Conservation (phyloP, 2,329 filamentous ascomycete species). For the Sporothrix curviconia region DNA sequence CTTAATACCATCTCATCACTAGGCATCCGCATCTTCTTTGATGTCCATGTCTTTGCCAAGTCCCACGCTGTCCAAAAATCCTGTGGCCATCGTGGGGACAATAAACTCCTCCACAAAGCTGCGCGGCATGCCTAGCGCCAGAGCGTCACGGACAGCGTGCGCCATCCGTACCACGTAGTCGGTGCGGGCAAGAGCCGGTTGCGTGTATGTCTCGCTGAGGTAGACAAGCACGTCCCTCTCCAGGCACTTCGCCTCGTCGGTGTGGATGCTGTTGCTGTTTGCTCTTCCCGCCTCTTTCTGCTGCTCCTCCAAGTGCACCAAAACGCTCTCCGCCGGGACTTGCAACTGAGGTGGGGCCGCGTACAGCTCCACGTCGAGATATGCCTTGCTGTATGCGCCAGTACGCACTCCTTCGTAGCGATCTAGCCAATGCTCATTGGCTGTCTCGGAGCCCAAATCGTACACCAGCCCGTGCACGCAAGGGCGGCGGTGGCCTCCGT, state of each 20-base stretch:
- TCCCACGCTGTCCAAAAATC: too few relatives aligned
- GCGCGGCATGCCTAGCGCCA: slow-evolving; percentile 26
- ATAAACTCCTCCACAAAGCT: too few relatives aligned
- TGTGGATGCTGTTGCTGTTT: too few relatives aligned
- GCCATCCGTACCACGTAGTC: slow-evolving; percentile 38
- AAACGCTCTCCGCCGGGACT: too few relatives aligned
- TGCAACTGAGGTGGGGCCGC: too few relatives aligned
- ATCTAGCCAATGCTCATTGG: slow-evolving; percentile 35
- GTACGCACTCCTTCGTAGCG: slow-evolving; percentile 35
- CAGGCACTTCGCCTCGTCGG: neutral
- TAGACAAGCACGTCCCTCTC: slow-evolving; percentile 34
- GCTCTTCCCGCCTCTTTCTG: too few relatives aligned
- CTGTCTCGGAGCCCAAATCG: slow-evolving; percentile 26
- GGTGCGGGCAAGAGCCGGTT: slow-evolving; percentile 31
- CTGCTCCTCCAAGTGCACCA: too few relatives aligned
- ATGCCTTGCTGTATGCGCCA: slow-evolving; percentile 32
- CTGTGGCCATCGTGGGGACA: too few relatives aligned
- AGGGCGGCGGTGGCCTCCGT: neutral
- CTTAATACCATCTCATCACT: too few relatives aligned
- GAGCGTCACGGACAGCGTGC: slow-evolving; percentile 31
- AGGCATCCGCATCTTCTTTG: too few relatives aligned
- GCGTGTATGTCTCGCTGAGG: slow-evolving; percentile 28
- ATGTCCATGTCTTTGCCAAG: too few relatives aligned
- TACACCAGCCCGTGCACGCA: slow-evolving; percentile 37
- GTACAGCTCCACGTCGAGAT: slow-evolving; percentile 18